These are phyloP conservation scores for Jackrogersella multiformis DNA, from an alignment of 495 filamentous ascomycete genomes.

Conservation along the genomic window DNA sequence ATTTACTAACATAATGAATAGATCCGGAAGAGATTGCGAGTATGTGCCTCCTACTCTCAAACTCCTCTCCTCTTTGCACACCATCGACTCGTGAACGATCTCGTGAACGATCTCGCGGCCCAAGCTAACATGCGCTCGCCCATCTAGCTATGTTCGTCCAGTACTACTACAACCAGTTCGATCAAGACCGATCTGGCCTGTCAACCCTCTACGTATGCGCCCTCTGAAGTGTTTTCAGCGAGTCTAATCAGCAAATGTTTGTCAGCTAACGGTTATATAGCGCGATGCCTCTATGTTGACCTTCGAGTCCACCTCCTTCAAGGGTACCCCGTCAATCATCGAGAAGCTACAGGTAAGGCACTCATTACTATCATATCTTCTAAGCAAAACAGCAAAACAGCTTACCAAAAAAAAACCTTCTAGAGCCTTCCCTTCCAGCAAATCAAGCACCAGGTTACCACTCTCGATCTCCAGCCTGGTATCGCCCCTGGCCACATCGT, in stretches of 20 bases:
- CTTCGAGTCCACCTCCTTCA: constrained; percentile 73
- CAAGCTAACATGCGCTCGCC: constrained; percentile 24
- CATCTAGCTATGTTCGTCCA: constrained; percentile 78
- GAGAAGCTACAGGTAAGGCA: constrained; percentile 76
- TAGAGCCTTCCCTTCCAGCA: constrained; percentile 82
- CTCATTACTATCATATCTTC: neutral
- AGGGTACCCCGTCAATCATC: constrained; percentile 69
- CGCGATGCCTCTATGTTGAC: constrained; percentile 90
- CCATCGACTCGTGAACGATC: constrained; percentile 2
- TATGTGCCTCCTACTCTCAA: constrained; percentile 34
- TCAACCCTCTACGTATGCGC: constrained; percentile 72
- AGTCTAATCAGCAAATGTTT: no score
- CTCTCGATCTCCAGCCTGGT: constrained; percentile 82
- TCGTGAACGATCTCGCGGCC: constrained; percentile 20
- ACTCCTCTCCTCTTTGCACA: constrained; percentile 3
- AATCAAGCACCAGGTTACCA: constrained; percentile 73
- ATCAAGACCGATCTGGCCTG: constrained; percentile 68
- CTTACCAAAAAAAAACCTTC: constrained; percentile 20
- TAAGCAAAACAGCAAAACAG: neutral
- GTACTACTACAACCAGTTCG: constrained; percentile 91
- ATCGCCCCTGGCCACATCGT: constrained; percentile 60
- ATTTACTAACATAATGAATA: constrained; percentile 25
- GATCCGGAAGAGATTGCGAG: constrained; percentile 40
- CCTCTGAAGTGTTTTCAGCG: neutral
- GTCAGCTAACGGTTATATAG: constrained; percentile 55